Evolutionary conservation across 192 early-diverging fungal species (phyloP).

Genomic region (Gigaspora rosea): DNA sequence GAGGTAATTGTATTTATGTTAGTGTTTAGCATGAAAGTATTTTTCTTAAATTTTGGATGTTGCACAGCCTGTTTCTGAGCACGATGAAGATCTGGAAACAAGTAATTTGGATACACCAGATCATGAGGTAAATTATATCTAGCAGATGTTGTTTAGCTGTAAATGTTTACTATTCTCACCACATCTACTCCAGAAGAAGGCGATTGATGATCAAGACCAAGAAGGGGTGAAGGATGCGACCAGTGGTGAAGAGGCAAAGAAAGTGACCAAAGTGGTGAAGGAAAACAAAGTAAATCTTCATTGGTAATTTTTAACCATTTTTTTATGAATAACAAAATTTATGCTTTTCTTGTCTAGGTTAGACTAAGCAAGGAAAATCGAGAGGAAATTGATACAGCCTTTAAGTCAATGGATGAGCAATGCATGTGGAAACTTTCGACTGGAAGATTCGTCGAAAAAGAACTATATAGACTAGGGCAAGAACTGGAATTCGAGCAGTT

Average conservation of each 20-base stretch:
- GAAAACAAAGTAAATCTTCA: slow-evolving; percentile 16
- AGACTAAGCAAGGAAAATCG: slow-evolving; percentile 6
- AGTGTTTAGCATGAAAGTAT: neutral
- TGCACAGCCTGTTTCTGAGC: neutral
- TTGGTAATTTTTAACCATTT: neutral
- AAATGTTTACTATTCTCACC: neutral
- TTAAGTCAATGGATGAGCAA: slow-evolving; percentile 15
- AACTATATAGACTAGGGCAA: slow-evolving; percentile 24
- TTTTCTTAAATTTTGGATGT: neutral
- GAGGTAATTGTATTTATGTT: too few relatives aligned
- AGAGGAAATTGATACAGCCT: neutral
- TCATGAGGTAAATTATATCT: slow-evolving; percentile 2
- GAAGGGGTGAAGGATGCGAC: neutral
- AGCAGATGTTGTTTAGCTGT: neutral
- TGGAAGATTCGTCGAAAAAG: slow-evolving; percentile 24
- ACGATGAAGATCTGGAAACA: neutral
- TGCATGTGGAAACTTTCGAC: slow-evolving; percentile 27
- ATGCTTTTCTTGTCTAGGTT: neutral
- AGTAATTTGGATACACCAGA: neutral
- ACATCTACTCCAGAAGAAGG: neutral
- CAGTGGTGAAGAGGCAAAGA: neutral
- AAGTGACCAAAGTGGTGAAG: neutral
- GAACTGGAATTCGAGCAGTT: slow-evolving; percentile 16
- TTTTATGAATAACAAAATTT: slow-evolving; percentile 8
- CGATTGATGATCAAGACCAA: neutral